phyloP scores from a whole-genome alignment of 2,329 filamentous ascomycete species.

The Xylariaceae sp. region DNA sequence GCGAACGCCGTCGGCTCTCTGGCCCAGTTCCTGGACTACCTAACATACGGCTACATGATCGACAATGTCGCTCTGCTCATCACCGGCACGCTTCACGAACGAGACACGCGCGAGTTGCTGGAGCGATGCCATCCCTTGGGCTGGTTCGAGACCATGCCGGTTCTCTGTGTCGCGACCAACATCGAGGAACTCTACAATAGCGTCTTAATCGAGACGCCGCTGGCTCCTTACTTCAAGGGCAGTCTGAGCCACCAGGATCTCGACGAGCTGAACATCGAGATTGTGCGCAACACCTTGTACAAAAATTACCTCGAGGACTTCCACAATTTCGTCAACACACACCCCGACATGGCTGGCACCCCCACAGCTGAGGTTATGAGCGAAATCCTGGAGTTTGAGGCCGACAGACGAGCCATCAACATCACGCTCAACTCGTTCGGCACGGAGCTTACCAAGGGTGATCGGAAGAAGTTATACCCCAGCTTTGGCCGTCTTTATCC shows the following conservation, averaged over 20 bases:
- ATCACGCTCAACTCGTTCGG: constrained; percentile 99
- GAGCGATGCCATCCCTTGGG: constrained; percentile 95
- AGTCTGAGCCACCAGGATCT: constrained; percentile 93
- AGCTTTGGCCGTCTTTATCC: constrained; percentile 87
- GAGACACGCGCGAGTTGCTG: constrained; percentile 90
- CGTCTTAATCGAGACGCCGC: constrained; percentile 90
- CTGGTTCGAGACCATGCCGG: constrained; percentile 99
- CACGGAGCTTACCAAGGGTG: constrained; percentile 87
- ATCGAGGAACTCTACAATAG: constrained; percentile 99
- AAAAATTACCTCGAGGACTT: constrained; percentile 99
- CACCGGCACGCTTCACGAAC: constrained; percentile 93
- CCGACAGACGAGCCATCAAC: constrained; percentile 94
- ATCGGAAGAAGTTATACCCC: constrained; percentile 94
- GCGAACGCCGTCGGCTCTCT: constrained; percentile 89
- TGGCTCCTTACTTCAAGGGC: constrained; percentile 96
- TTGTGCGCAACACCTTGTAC: constrained; percentile 95
- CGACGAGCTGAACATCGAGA: constrained; percentile 98
- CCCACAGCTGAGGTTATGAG: constrained; percentile 93
- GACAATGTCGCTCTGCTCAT: constrained; percentile 98
- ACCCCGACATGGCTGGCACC: constrained; percentile 79
- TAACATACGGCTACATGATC: constrained; percentile 99
- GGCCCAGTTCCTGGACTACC: constrained; percentile 93
- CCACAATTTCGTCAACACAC: constrained; percentile 85
- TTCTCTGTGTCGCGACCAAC: constrained; percentile 94
- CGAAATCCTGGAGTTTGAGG: constrained; percentile 93